phyloP scores from a whole-genome alignment of 257 asterid genomes.

The Mentha longifolia region DNA sequence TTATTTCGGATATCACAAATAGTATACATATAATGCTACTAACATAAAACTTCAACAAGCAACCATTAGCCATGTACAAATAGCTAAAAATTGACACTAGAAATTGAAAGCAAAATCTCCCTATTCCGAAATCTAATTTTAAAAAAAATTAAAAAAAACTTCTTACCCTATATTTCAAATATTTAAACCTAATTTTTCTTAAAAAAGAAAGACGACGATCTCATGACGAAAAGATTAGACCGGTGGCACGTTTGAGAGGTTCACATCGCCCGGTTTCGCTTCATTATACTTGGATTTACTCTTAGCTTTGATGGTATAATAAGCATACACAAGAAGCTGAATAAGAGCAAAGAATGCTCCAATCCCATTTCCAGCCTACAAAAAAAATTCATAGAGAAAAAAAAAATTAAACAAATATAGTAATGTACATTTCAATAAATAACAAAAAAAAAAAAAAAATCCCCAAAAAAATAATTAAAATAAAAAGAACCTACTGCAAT shows the following conservation, averaged over 20 bases:
- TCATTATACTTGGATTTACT: background rate
- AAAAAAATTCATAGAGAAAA: too few species aligned
- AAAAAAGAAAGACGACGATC: background rate
- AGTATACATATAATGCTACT: background rate
- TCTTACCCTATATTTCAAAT: background rate
- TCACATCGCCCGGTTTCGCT: constrained; percentile 31
- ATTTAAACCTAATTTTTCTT: background rate
- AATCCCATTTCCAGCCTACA: constrained; percentile 61
- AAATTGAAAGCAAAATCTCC: background rate
- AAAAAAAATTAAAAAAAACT: background rate
- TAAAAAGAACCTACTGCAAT: constrained; percentile 47
- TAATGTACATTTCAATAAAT: background rate
- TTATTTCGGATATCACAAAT: too few species aligned
- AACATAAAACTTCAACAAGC: background rate
- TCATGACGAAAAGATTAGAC: background rate
- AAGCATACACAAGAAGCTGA: constrained; percentile 45
- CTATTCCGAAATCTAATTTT: background rate
- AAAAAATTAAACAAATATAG: background rate
- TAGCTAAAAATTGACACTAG: background rate
- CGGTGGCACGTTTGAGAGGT: constrained; percentile 24
- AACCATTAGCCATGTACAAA: background rate
- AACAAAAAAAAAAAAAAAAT: too few species aligned
- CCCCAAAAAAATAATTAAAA: background rate
- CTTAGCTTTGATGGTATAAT: constrained; percentile 28
- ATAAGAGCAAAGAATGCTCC: constrained; percentile 46